Percentiles rank a stretch among this genome's conserved stretches.
Evolutionary conservation across 768 basidiomycete genomes (phyloP).

Genomic region (Royoungia palumana): DNA sequence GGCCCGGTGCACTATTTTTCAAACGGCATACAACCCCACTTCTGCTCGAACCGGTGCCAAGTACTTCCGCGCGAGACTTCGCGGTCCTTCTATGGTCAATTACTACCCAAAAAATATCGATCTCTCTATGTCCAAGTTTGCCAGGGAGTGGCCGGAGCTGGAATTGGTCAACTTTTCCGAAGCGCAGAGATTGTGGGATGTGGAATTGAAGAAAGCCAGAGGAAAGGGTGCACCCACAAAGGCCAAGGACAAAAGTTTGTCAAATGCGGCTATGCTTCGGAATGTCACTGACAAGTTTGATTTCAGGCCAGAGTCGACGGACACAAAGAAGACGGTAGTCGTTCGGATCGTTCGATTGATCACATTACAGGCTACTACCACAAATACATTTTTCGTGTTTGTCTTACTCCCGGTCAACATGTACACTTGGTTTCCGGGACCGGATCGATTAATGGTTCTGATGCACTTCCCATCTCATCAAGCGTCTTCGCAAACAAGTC

Average conservation of each 20-base stretch:
- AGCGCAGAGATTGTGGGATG: conserved; percentile 63
- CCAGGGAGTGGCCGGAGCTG: conserved; percentile 50
- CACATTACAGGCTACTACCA: neutral
- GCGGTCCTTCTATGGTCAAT: conserved; percentile 79
- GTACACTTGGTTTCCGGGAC: conserved; percentile 16
- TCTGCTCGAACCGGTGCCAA: conserved; percentile 85
- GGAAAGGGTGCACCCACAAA: conserved; percentile 85
- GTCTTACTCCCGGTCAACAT: conserved; percentile 12
- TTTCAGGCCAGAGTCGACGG: conserved; percentile 52
- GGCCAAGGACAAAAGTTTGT: conserved; percentile 63
- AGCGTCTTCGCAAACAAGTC: conserved; percentile 61
- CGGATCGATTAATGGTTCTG: conserved; percentile 22
- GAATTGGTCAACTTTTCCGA: conserved; percentile 66
- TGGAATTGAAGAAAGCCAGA: conserved; percentile 64
- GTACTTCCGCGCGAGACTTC: conserved; percentile 77
- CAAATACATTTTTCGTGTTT: neutral
- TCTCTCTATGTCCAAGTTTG: conserved; percentile 51
- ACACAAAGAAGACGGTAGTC: conserved; percentile 41
- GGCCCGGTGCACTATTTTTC: conserved; percentile 72
- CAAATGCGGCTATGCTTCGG: neutral
- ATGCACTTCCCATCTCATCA: conserved; percentile 53
- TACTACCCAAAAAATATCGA: conserved; percentile 75
- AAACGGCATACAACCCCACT: conserved; percentile 85
- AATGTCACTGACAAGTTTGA: neutral
- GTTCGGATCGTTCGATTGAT: neutral